Conservation (phyloP, 31 red algal genomes). For the Asparagopsis taxiformis region DNA sequence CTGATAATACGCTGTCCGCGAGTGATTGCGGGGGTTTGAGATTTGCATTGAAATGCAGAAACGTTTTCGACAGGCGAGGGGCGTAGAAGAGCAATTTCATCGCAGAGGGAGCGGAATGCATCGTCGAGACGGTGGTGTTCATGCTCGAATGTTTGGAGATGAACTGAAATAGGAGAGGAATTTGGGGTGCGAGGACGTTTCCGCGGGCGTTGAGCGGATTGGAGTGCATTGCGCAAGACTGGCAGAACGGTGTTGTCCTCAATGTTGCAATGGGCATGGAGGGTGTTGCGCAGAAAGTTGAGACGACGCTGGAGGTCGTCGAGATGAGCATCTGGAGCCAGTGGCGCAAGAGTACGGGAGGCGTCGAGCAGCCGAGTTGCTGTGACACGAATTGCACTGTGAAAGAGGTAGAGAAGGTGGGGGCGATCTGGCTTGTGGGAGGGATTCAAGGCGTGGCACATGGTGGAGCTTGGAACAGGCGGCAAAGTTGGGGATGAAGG, state of each 20-base stretch:
- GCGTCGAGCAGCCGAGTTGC: slow-evolving; percentile 17
- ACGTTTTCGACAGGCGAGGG: neutral
- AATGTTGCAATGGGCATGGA: slow-evolving; percentile 19
- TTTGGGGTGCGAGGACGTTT: slow-evolving; percentile 3
- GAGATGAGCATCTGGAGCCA: slow-evolving; percentile 46
- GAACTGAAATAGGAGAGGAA: slow-evolving; percentile 24
- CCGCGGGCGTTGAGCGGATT: neutral
- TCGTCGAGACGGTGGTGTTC: slow-evolving; percentile 10
- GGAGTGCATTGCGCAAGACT: neutral
- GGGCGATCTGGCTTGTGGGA: neutral
- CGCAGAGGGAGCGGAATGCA: neutral
- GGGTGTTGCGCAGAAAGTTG: slow-evolving; percentile 13
- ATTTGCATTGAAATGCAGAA: too few relatives aligned
- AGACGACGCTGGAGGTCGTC: slow-evolving; percentile 52
- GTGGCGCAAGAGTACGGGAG: slow-evolving; percentile 14
- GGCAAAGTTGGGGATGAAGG: too few relatives aligned
- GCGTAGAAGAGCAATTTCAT: neutral
- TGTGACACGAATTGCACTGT: slow-evolving; percentile 24
- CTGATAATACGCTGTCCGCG: too few relatives aligned
- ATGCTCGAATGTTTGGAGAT: slow-evolving; percentile 5
- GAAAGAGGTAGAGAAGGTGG: slow-evolving; percentile 28
- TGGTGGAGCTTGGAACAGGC: neutral
- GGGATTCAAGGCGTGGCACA: neutral
- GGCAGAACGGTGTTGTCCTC: slow-evolving; percentile 19
- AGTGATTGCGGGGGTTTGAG: too few relatives aligned